A percentile compares a stretch with the other conserved stretches of the same genome.
Evolutionary conservation across 202 grass and related monocot genomes (phyloP).

Genomic region (Panicum virgatum): DNA sequence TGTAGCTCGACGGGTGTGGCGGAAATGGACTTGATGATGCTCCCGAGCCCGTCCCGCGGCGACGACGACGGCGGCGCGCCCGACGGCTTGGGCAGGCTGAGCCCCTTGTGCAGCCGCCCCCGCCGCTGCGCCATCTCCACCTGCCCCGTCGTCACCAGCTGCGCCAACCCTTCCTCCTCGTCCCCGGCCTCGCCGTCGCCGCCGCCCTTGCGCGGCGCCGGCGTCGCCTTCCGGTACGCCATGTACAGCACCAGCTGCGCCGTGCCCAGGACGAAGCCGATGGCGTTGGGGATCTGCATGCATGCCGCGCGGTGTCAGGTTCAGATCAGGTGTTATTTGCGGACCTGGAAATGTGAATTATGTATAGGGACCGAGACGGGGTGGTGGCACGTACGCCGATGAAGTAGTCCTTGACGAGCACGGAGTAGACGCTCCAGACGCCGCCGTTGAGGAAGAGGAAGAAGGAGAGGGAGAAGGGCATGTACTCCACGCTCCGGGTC

Average conservation of each 20-base stretch:
- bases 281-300: conserved; percentile 63
- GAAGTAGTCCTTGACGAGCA: conserved; percentile 78
- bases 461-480: conserved; percentile 91
- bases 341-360: background rate
- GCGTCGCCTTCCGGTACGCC: conserved; percentile 50
- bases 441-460: conserved; percentile 94
- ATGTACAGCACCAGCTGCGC: conserved; percentile 63
- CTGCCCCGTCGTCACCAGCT: conserved; percentile 36
- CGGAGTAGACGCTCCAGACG: conserved; percentile 77
- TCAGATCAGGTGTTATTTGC: background rate
- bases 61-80: background rate
- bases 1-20: conserved; percentile 68
- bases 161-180: conserved; percentile 61
- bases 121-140: conserved; percentile 49
- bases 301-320: background rate
- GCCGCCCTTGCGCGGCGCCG: conserved; percentile 25
- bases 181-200: conserved; percentile 34
- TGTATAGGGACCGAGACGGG: too few relatives aligned
- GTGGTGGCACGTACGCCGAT: conserved; percentile 52
- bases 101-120: conserved; percentile 50
- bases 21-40: conserved; percentile 62
- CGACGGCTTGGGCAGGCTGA: conserved; percentile 55
- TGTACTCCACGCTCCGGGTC: conserved; percentile 81
- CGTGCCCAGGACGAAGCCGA: conserved; percentile 73
- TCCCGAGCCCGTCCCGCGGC: conserved; percentile 37